Evolutionary conservation across 768 basidiomycete genomes (phyloP), one percentile per base, ranked within the genome.

Genomic region (Leccinellum luteum): DNA sequence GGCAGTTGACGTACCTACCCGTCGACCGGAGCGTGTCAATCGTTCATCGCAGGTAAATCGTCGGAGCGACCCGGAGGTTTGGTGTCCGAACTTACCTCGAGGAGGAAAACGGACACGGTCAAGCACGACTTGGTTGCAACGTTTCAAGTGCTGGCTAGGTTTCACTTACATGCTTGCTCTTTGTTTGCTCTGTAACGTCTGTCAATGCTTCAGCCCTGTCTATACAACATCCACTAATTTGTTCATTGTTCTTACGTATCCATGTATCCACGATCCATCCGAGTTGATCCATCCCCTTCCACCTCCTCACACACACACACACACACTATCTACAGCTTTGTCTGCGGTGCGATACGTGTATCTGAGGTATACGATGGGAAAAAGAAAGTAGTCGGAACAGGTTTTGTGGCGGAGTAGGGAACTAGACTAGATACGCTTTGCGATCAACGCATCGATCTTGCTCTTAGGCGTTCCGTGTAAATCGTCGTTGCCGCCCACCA

Each of bases 401-500:
- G 35, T 2, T 15, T 17, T 19, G 25, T 21, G 17, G 30, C 13
- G n/a, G 30, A 27, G n/a, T 19, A 6, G n/a, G 2, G 12, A 35
- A 45, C 28, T 53, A 58, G 41, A 19, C 44, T 38, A 38, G 44
- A 6, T 2, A 32, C 51, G 38, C 43, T 50, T 27, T 7, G 60
- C 64, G 7, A 69, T 41, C 55, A 68, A 34, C 9, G 43, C 57
- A 6, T 49, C 49, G 17, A 69, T 32, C 7, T 50, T 17, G 1
- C 1, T 10, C 56, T 19, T 45, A 2, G 64, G 1, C 48, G 47
- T 58, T 1, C 0, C 8, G 0, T 71, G 57, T 51, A 69, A 60
- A 31, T 41, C 67, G 31, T 60, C 58, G 51, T 66, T 64, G 28
- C 69, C 59, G 19, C 69, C 69, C 0, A 70, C 57, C 31, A 7